Evolutionary conservation across 2,329 filamentous ascomycete genomes (phyloP).

Genomic region (Cladosporium austrohemisphaericum): DNA sequence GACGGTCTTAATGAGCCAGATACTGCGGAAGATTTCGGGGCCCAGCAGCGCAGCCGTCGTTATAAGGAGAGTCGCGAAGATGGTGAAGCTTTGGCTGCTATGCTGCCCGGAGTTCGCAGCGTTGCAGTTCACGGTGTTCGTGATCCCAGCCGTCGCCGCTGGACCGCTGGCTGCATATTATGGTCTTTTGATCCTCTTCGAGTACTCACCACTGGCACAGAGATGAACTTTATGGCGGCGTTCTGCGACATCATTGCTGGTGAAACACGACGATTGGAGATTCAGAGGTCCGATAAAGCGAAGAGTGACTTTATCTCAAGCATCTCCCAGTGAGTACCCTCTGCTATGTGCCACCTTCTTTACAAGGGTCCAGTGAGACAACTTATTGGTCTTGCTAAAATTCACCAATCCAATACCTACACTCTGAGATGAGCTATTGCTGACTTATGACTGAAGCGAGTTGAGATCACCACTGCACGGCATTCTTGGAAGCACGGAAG

Average conservation of each 20-base stretch:
- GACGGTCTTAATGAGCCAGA: not conserved
- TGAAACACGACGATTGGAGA: conserved; percentile 39
- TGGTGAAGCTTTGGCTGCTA: conserved; percentile 21
- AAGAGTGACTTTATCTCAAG: conserved; percentile 54
- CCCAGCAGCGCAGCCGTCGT: not conserved
- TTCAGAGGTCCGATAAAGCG: conserved; percentile 41
- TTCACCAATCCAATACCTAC: no score
- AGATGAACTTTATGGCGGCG: conserved; percentile 37
- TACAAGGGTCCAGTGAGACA: no score
- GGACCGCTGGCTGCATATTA: conserved; percentile 34
- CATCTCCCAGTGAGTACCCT: conserved; percentile 45
- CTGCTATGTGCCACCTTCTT: no score
- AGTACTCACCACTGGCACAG: conserved; percentile 38
- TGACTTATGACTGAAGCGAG: conserved; percentile 29
- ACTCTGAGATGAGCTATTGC: not conserved
- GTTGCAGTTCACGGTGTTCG: conserved; percentile 51
- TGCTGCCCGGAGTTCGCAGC: conserved; percentile 46
- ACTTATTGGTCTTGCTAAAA: no score
- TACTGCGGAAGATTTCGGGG: not conserved
- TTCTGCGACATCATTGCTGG: conserved; percentile 44
- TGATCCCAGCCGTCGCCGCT: conserved; percentile 41
- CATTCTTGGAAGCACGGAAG: conserved; percentile 46
- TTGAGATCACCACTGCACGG: conserved; percentile 47
- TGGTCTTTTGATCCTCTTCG: conserved; percentile 46
- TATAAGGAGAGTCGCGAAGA: conserved; percentile 17